A percentile compares a stretch with the other conserved stretches of the same genome.
These are phyloP conservation scores for Gynochthodes officinalis DNA, from an alignment of 257 asterid genomes.

Conservation along the genomic window DNA sequence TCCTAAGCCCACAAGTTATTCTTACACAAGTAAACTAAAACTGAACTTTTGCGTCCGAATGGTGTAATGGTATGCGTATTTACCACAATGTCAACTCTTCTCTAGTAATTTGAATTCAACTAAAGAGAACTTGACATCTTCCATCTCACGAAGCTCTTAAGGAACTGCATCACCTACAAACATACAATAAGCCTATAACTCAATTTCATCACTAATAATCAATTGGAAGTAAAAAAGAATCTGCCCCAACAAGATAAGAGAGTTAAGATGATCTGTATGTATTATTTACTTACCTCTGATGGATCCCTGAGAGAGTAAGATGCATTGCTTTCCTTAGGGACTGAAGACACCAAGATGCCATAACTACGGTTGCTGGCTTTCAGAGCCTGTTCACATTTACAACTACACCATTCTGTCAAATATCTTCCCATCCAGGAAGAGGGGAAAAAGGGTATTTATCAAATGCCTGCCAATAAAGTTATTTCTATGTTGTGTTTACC, in stretches of 20 bases:
- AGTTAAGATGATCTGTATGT: no score
- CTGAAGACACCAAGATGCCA: conserved; percentile 86
- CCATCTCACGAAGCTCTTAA: conserved; percentile 67
- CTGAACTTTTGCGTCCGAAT: conserved; percentile 2
- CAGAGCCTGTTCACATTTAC: conserved; percentile 44
- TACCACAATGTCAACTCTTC: neutral
- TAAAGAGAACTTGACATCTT: conserved; percentile 42
- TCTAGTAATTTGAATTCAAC: conserved; percentile 8
- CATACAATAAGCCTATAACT: neutral
- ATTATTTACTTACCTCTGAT: conserved; percentile 55
- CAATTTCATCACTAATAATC: no score
- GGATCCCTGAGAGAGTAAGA: conserved; percentile 86
- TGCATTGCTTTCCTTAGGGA: conserved; percentile 84
- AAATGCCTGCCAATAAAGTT: neutral
- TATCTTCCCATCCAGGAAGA: no score
- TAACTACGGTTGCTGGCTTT: conserved; percentile 65
- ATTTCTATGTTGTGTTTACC: conserved; percentile 37
- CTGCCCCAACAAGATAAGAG: no score
- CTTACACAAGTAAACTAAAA: conserved; percentile 16
- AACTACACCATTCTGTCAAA: neutral
- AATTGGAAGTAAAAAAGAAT: no score
- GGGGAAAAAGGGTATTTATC: neutral
- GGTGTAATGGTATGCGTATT: conserved; percentile 19
- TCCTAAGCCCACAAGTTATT: conserved; percentile 35
- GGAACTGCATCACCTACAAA: conserved; percentile 84